These are phyloP conservation scores for Triticum monococcum DNA, from an alignment of 176 grass and related monocot genomes.

Conservation along the genomic window DNA sequence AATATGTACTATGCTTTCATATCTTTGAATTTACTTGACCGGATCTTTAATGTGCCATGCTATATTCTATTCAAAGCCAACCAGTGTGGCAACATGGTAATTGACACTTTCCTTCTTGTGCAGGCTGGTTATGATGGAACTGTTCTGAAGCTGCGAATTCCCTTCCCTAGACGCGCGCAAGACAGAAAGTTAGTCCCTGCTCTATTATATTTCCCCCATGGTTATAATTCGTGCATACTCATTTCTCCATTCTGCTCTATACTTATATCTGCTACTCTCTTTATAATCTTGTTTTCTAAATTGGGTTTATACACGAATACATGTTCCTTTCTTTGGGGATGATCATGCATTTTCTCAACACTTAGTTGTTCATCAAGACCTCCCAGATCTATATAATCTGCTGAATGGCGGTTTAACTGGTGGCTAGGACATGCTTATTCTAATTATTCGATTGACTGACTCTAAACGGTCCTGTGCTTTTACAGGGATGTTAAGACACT, in stretches of 20 bases:
- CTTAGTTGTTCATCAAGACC: background rate
- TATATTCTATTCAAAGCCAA: background rate
- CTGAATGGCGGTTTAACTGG: background rate
- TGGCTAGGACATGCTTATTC: background rate
- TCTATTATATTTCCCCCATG: background rate
- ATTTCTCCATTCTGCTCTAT: background rate
- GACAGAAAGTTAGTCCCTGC: slow-evolving; percentile 71
- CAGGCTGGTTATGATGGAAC: slow-evolving; percentile 82
- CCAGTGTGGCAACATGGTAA: background rate
- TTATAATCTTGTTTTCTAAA: background rate
- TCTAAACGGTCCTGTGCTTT: slow-evolving; percentile 13
- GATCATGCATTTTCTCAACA: background rate
- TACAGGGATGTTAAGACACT: slow-evolving; percentile 88
- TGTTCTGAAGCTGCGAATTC: slow-evolving; percentile 79
- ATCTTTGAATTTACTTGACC: slow-evolving; percentile 18
- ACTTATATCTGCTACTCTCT: background rate
- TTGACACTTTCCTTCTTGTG: slow-evolving; percentile 8
- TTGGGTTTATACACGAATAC: background rate
- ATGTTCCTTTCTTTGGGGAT: background rate
- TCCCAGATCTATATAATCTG: background rate
- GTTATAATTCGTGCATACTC: background rate
- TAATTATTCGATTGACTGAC: background rate
- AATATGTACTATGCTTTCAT: background rate
- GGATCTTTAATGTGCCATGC: background rate
- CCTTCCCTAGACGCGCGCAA: slow-evolving; percentile 75